phyloP scores from a whole-genome alignment of 805 yeast species.

The Starmerella floricola region DNA sequence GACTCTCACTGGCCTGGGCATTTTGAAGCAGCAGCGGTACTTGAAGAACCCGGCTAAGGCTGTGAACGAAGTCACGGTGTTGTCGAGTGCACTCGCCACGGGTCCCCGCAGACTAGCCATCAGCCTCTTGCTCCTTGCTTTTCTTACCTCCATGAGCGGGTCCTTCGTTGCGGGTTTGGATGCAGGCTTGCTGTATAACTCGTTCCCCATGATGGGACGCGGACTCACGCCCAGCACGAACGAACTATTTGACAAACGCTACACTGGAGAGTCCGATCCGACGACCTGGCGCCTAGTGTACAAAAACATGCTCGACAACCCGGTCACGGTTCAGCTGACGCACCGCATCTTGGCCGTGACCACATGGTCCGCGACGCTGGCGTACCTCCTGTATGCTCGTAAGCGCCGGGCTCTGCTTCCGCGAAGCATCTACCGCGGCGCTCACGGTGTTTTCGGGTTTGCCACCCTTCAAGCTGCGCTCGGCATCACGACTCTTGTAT shows the following conservation, averaged over 20 bases:
- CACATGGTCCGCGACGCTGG: slow-evolving; percentile 61
- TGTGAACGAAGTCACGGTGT: slow-evolving; percentile 40
- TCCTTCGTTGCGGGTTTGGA: slow-evolving; percentile 97
- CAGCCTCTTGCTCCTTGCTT: slow-evolving; percentile 56
- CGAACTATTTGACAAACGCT: slow-evolving; percentile 69
- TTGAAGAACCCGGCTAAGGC: slow-evolving; percentile 52
- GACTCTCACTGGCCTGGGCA: slow-evolving; percentile 79
- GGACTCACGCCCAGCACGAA: slow-evolving; percentile 56
- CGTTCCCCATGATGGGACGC: slow-evolving; percentile 91
- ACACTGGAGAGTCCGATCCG: slow-evolving; percentile 32
- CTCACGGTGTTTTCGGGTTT: slow-evolving; percentile 59
- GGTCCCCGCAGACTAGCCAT: slow-evolving; percentile 45
- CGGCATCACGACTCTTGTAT: slow-evolving; percentile 76
- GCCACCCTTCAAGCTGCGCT: slow-evolving; percentile 71
- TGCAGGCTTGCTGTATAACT: slow-evolving; percentile 91
- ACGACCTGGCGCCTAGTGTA: slow-evolving; percentile 42
- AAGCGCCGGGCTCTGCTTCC: slow-evolving; percentile 48
- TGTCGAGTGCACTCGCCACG: slow-evolving; percentile 49
- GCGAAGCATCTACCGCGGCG: slow-evolving; percentile 30
- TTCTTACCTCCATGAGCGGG: slow-evolving; percentile 90
- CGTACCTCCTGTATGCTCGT: slow-evolving; percentile 55
- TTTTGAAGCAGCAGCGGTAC: slow-evolving; percentile 63
- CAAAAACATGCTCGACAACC: slow-evolving; percentile 85
- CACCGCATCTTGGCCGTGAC: slow-evolving; percentile 79
- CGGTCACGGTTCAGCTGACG: slow-evolving; percentile 84